Conservation (phyloP, 2,329 filamentous ascomycete species). For the Trichoderma semiorbis region DNA sequence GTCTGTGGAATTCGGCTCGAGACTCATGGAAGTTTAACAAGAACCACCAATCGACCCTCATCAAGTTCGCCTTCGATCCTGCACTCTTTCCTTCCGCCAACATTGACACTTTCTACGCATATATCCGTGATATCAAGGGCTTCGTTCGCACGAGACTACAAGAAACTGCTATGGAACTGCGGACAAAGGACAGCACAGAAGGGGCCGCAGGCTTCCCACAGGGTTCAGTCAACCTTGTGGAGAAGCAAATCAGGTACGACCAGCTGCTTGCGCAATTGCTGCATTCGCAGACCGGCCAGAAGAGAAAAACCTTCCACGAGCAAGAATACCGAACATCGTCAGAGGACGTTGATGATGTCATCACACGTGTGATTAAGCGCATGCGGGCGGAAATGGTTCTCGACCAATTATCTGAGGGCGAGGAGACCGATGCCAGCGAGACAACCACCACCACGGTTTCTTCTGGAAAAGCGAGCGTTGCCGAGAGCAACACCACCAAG, state of each 20-base stretch:
- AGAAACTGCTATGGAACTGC: constrained; percentile 61
- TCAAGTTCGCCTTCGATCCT: constrained; percentile 76
- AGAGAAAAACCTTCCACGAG: constrained; percentile 53
- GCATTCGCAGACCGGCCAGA: constrained; percentile 35
- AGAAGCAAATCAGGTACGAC: constrained; percentile 52
- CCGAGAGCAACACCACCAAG: constrained; percentile 27
- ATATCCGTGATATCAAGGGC: constrained; percentile 76
- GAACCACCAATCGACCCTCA: constrained; percentile 77
- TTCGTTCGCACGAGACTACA: constrained; percentile 66
- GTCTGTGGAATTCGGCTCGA: constrained; percentile 67
- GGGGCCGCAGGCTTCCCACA: constrained; percentile 48
- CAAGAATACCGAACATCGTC: constrained; percentile 48
- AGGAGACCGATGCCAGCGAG: constrained; percentile 37
- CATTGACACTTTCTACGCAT: constrained; percentile 67
- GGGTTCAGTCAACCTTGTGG: constrained; percentile 46
- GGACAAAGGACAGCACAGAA: constrained; percentile 53
- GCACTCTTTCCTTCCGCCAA: constrained; percentile 67
- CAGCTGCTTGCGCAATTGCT: constrained; percentile 51
- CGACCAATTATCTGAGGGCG: constrained; percentile 51
- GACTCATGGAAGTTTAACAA: constrained; percentile 94
- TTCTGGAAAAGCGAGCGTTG: constrained; percentile 30
- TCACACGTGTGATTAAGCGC: constrained; percentile 56
- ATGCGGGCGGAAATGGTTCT: constrained; percentile 60
- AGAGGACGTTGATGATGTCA: constrained; percentile 48
- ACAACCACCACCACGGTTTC: constrained; percentile 28